phyloP scores from a whole-genome alignment of 2,329 filamentous ascomycete genomes.

The Cytospora mali region DNA sequence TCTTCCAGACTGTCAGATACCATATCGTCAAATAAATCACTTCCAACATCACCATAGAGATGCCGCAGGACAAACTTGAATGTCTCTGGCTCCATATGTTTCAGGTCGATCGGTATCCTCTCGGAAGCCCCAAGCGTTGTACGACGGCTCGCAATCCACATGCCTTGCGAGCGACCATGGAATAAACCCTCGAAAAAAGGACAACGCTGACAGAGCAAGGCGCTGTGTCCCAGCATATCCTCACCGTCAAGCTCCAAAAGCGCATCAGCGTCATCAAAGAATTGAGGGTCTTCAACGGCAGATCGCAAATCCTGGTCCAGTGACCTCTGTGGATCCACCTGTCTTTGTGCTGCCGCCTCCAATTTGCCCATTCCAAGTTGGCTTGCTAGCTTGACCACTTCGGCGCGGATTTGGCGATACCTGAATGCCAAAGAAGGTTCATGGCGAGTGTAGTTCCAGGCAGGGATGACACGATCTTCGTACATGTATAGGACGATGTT shows the following conservation, averaged over 20 bases:
- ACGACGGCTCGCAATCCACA: constrained; percentile 78
- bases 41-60: constrained; percentile 81
- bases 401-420: constrained; percentile 78
- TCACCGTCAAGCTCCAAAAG: constrained; percentile 76
- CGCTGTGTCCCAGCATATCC: constrained; percentile 75
- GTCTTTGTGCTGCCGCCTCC: constrained; percentile 76
- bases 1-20: constrained; percentile 74
- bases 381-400: constrained; percentile 84
- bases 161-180: constrained; percentile 80
- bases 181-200: constrained; percentile 93
- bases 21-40: constrained; percentile 79
- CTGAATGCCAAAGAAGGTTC: constrained; percentile 67
- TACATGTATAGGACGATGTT: constrained; percentile 83
- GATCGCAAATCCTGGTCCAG: constrained; percentile 70
- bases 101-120: constrained; percentile 74
- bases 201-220: constrained; percentile 78
- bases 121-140: constrained; percentile 40
- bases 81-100: constrained; percentile 72
- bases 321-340: constrained; percentile 65
- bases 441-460: constrained; percentile 79
- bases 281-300: constrained; percentile 68
- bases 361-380: constrained; percentile 70
- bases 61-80: constrained; percentile 80
- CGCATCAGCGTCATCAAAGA: constrained; percentile 80
- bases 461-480: constrained; percentile 76